These are phyloP conservation scores for Penicillium crystallinum DNA, from an alignment of 495 filamentous ascomycete species.

Conservation along the genomic window DNA sequence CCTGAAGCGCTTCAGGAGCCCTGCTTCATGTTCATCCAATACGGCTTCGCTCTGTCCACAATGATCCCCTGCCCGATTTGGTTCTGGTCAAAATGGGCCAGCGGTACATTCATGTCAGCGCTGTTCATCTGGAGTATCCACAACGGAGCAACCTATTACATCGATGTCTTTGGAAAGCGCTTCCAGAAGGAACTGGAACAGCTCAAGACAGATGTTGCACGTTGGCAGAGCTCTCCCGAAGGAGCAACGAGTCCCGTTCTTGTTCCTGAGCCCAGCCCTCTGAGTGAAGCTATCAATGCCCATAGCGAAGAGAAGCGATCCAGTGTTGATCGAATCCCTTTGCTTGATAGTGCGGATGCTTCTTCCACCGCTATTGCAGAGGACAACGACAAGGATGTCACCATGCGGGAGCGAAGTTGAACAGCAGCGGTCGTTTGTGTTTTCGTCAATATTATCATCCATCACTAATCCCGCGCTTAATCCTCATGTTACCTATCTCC, in stretches of 20 bases:
- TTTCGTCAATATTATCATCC: slow-evolving; percentile 15
- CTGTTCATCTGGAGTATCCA: slow-evolving; percentile 90
- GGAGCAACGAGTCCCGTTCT: slow-evolving; percentile 29
- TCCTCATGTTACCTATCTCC: not conserved
- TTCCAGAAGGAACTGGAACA: slow-evolving; percentile 96
- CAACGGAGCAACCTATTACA: slow-evolving; percentile 95
- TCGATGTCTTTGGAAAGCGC: slow-evolving; percentile 91
- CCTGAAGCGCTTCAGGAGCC: slow-evolving; percentile 74
- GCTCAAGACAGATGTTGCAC: slow-evolving; percentile 81
- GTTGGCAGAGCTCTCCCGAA: slow-evolving; percentile 66
- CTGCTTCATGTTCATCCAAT: slow-evolving; percentile 96
- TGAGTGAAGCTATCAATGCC: slow-evolving; percentile 13
- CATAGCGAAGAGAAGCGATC: slow-evolving; percentile 24
- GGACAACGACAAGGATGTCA: slow-evolving; percentile 4
- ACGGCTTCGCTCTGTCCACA: slow-evolving; percentile 79
- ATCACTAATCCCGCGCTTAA: not conserved
- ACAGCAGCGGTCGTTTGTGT: not conserved
- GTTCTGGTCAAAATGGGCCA: slow-evolving; percentile 86
- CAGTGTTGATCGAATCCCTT: slow-evolving; percentile 39
- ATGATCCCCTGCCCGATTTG: slow-evolving; percentile 93
- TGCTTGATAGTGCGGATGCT: slow-evolving; percentile 30
- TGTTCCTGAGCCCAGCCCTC: slow-evolving; percentile 18
- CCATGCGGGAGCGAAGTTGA: slow-evolving; percentile 25
- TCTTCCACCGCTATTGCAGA: slow-evolving; percentile 23
- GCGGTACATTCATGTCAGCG: slow-evolving; percentile 64